Evolutionary conservation across 2,329 filamentous ascomycete genomes (phyloP), one percentile per base, ranked within the genome.

Genomic region (Saccharata proteae): DNA sequence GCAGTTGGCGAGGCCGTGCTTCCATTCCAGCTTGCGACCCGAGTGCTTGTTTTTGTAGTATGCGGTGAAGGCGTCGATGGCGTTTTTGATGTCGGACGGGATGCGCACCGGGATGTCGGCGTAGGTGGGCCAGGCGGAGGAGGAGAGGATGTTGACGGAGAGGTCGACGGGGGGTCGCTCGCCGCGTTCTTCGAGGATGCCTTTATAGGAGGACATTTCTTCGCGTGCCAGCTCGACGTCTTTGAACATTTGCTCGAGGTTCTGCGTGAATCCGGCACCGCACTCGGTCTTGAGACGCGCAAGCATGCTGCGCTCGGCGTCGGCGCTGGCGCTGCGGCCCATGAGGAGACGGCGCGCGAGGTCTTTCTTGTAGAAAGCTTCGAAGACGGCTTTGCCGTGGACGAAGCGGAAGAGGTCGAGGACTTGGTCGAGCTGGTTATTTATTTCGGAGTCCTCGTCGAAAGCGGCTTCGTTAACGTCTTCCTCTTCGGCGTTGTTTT

Each of bases 351-450:
- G 73, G 11, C 86, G 73, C 1, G 92, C 88, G 30, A 99, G 69
- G 49, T 96, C 90, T 48, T 90, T 93, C 64, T 98, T 98, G 69
- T 99, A 99, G 52, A 98, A 98, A 1, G 90, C 88, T 53, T 98
- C 90, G 40, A 99, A 98, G 0, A 94, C 82, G 34, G 92, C 88
- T 54, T 98, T 98, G 42, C 90, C 90, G 49, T 96, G 79, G 19
- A 99, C 83, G 54, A 96, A 96, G 4, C 92, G 75, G 68, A 98
- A 98, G 4, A 99, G 65, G 53, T 96, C 88, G 3, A 99, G 65
- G 0, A 83, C 86, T 49, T 92, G 81, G 45, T 98, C 86, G 8
- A 99, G 67, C 51, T 96, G 90, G 21, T 80, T 74, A 47, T 93
- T 85, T 36, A 99, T 71, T 54, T 94, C 85, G 1, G 80, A 77